Evolutionary conservation across 106 monocot genomes (phyloP), one percentile per base, ranked within the genome.

Genomic region (Dendrobium huoshanense): DNA sequence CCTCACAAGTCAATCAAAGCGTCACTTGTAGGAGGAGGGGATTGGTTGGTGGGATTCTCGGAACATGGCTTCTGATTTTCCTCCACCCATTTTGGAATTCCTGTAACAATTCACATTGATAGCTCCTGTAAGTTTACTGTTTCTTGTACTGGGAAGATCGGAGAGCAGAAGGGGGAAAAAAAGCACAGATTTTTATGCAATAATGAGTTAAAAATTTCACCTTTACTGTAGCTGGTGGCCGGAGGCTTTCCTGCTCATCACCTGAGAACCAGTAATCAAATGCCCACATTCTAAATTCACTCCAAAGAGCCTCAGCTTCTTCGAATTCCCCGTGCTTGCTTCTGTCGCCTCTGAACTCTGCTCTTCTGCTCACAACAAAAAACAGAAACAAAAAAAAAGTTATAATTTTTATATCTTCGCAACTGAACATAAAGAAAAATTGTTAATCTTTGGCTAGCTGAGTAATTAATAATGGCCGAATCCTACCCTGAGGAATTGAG

Each of bases 221-320:
- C 70, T 70, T 29, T 33, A 27, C 33, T 49, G 75, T 55, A 80
- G 18, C 18, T 80, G 75, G 31, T 80, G 47, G 47, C 55, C 56
- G 18, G 75, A 83, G 68, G 79, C 79, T 56, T 82, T 59, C 17
- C 43, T 48, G 58, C 18, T 42, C 77, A 72, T 41, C 20, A 25
- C 56, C 79, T 77, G 56, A 27, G 81, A 79, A 40, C 43, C 33
- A n/a, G 85, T 27, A 42, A 9, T 1, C 78, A 73, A 45, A 41
- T 55, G 84, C 16, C 77, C 77, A 44, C 81, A 89, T 16, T 89
- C 89, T 24, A 89, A 74, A 64, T 89, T 86, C 77, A 89, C 89
- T 16, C 89, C 89, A 29, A 89, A 89, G 5, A 89, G 82, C 77
- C 89, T 86, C 81, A 89, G 79, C 72, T 76, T 41, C 86, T 79